Base-by-base conservation (phyloP, 305 asterid species). In the Lippia alba region DNA sequence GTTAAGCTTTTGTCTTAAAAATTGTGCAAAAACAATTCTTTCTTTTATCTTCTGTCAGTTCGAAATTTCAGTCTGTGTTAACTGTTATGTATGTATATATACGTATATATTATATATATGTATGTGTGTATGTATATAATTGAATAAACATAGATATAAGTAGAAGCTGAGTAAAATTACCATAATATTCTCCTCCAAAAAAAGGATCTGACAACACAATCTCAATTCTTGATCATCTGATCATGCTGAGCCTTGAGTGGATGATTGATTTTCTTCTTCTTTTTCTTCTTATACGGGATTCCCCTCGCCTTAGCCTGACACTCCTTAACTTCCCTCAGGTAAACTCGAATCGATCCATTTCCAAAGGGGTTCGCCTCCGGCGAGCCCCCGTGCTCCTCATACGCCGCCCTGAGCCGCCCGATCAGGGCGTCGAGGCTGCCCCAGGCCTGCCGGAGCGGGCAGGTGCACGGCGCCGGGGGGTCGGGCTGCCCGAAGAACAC, bases 371-470 rank as follows among this genome's bases (percentile, higher is more conserved):
- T 84, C 14, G 80, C 57, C 76, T 81, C 86, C 15, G 81, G 74
- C 0, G 83, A 76, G 0, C 84, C 86, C 1, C 84, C 89, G 77
- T 84, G 81, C 82, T 84, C 89, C 18, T 84, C 89, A 55, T 71
- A 84, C 30, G 89, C 89, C 0, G 89, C 89, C 33, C 89, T 40
- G 14, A 84, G 86, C 16, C 89, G 76, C 11, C 89, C 89, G 17
- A 84, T 79, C 3, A 84, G 41, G 0, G 89, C 86, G 8, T 84
- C 89, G n/a, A 84, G 79, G 81, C 89, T 84, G 55, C 89, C 89
- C 89, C 89, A 84, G 15, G 89, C 89, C 78, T 84, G 89, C 65
- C 76, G 73, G 3, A 84, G 39, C 24, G 89, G 89, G 78, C 89
- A 84, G 74, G 84, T 59, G 78, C 89, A 84, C 10, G 83, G 89